A percentile compares a stretch with the other conserved stretches of the same genome.
These are phyloP conservation scores for Ilyonectria mors-panacis DNA, from an alignment of 2,329 filamentous ascomycete genomes.

Conservation along the genomic window DNA sequence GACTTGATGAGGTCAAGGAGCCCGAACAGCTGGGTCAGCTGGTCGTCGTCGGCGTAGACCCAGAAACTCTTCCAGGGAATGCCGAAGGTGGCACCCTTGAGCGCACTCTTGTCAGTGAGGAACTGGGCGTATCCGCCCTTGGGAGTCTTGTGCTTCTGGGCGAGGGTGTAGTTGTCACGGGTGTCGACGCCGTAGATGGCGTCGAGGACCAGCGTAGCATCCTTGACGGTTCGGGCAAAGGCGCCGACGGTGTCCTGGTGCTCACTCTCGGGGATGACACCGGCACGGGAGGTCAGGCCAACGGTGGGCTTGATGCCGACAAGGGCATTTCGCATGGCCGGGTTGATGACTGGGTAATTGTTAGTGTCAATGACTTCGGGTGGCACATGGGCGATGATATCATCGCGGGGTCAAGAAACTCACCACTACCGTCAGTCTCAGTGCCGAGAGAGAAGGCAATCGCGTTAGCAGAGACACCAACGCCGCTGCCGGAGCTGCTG, in stretches of 20 bases:
- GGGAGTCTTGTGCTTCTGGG: conserved; percentile 70
- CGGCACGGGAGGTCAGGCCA: conserved; percentile 76
- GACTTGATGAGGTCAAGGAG: conserved; percentile 66
- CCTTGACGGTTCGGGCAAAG: conserved; percentile 78
- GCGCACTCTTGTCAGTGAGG: conserved; percentile 65
- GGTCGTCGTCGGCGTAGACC: conserved; percentile 70
- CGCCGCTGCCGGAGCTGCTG: conserved; percentile 76
- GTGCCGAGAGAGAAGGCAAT: conserved; percentile 78
- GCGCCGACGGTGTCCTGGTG: conserved; percentile 80
- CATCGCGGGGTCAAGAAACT: conserved; percentile 34
- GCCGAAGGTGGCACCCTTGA: conserved; percentile 76
- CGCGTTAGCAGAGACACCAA: conserved; percentile 75
- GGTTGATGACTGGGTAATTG: conserved; percentile 71
- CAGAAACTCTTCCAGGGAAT: conserved; percentile 82
- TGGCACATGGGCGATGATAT: neutral
- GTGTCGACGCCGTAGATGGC: conserved; percentile 76
- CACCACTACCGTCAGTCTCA: conserved; percentile 78
- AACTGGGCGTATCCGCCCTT: conserved; percentile 70
- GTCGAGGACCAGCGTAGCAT: conserved; percentile 77
- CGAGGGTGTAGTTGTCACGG: conserved; percentile 76
- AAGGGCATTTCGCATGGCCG: conserved; percentile 77
- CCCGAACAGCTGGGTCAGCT: conserved; percentile 66
- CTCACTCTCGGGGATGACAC: conserved; percentile 75
- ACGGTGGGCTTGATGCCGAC: conserved; percentile 85
- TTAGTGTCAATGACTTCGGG: conserved; percentile 20